A percentile compares a stretch with the other conserved stretches of the same genome.
phyloP scores from a whole-genome alignment of 2,329 filamentous ascomycete species.

The Zymoseptoria pseudotritici region DNA sequence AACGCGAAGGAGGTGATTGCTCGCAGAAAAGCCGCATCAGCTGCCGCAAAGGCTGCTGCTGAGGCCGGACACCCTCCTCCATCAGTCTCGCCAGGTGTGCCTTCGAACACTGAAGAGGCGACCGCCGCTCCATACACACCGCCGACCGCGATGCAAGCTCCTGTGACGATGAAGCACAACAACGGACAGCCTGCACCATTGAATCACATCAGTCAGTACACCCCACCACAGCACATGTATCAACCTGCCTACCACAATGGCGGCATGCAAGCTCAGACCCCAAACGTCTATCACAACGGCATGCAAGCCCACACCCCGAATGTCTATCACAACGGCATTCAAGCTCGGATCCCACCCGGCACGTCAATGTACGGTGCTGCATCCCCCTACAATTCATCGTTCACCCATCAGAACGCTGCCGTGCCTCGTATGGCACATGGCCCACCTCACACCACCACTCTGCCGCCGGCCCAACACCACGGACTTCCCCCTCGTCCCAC shows the following conservation, averaged over 20 bases:
- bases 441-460: neutral
- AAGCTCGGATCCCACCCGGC: neutral
- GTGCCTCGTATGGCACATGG: neutral
- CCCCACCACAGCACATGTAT: neutral
- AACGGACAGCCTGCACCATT: neutral
- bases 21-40: conserved; percentile 25
- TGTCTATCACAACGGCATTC: neutral
- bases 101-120: neutral
- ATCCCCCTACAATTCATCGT: neutral
- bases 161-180: neutral
- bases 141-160: neutral
- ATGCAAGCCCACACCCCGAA: no score
- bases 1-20: neutral
- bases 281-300: neutral
- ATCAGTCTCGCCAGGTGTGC: neutral
- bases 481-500: neutral
- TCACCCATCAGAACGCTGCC: neutral
- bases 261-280: neutral
- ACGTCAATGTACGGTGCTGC: neutral
- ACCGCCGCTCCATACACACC: neutral
- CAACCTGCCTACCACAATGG: neutral
- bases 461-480: neutral
- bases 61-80: neutral
- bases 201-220: neutral
- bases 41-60: conserved; percentile 3